Evolutionary conservation across 345 rosid species (phyloP), one percentile per base, ranked within the genome.

Genomic region (Eucalyptus caleyi): DNA sequence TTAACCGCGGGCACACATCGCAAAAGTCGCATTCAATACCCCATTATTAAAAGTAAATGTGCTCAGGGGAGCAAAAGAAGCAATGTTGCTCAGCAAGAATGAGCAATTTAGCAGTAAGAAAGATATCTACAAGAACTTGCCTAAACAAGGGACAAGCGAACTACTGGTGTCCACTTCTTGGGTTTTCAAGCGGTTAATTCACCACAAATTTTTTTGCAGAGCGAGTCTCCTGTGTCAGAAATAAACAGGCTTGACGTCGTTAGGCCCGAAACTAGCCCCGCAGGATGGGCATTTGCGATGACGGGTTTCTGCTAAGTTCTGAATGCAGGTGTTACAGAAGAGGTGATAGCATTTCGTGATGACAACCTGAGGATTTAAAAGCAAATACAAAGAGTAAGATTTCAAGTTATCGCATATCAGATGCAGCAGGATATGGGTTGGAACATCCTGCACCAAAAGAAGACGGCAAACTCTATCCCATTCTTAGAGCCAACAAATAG

Each of bases 291-390:
- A 98, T 91, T 97, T 98, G 88, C 98, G 95, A 83, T 96, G 98
- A 50, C 99, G 95, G 87, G 94, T 95, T 93, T 91, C 98, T 27
- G 89, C 90, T 83, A 96, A 92, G 92, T 92, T 97, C 91, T 95
- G 98, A 51, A 98, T 94, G 90, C 99, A 98, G 80, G 95, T 92
- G 86, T 93, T 95, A 96, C 99, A 98, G 94, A 97, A 97, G 91
- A 98, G 92, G 89, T 97, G 99, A 92, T 92, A 98, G 94, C 99
- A 98, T 89, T 96, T 98, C 87, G 99, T 98, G 91, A 98, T 97
- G 91, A 97, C 99, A 82, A 96, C 99, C 99, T 98, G 93, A 87
- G 56, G 40, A 53, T 40, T 87, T 18, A 59, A 65, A 16, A 50
- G 19, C 80, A 44, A 51, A 82, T 47, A 12, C n/a, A 13, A 23